A percentile compares a stretch with the other conserved stretches of the same genome.
phyloP scores from a whole-genome alignment of 2,329 filamentous ascomycete species.

The Trichoderma endophyticum region DNA sequence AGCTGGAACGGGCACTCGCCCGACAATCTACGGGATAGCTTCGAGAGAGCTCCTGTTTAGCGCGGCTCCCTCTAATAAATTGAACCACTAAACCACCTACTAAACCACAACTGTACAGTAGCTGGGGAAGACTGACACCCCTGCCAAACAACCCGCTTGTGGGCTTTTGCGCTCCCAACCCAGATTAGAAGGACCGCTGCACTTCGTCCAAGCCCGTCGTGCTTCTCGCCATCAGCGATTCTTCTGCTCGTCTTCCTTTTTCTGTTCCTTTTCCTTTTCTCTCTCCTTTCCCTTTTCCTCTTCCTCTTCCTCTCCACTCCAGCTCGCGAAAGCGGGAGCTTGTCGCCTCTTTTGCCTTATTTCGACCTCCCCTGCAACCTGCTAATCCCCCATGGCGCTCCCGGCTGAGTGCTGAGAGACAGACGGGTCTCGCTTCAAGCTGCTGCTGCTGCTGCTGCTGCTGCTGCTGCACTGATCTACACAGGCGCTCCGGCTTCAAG shows the following conservation, averaged over 20 bases:
- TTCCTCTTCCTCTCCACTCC: conserved; percentile 6
- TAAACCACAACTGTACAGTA: neutral
- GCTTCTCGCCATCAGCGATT: neutral
- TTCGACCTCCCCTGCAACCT: neutral
- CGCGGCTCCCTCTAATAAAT: neutral
- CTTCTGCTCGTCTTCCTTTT: neutral
- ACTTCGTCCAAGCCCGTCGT: neutral
- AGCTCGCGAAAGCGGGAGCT: conserved; percentile 14
- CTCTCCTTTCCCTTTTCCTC: neutral
- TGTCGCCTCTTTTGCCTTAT: conserved; percentile 1
- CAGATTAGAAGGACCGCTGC: neutral
- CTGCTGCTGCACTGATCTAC: neutral
- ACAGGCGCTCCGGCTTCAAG: neutral
- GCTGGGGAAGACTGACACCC: neutral
- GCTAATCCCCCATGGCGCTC: conserved; percentile 10
- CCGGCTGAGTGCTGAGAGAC: conserved; percentile 6
- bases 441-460: neutral
- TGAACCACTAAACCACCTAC: neutral
- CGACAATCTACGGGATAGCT: neutral
- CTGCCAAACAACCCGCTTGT: neutral
- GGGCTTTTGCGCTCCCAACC: neutral
- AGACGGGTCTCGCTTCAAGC: conserved; percentile 15
- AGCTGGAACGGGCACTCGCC: neutral
- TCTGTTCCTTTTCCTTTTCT: neutral
- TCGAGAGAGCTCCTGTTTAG: neutral